Base-by-base conservation (phyloP, 1,139 yeast species). In the Pichia sp. region DNA sequence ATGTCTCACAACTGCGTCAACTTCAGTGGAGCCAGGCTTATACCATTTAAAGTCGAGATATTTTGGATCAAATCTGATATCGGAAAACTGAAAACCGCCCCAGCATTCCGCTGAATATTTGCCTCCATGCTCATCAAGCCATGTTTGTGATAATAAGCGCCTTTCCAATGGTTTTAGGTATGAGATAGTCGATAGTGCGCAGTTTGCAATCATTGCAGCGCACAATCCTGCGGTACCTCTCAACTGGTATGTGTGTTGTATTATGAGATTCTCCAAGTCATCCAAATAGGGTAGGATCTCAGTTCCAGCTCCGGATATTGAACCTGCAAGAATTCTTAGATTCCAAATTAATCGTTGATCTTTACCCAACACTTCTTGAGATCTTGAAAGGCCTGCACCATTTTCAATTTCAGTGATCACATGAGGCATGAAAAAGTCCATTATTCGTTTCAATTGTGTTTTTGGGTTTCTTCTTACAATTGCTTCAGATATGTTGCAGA, bases 321-420 rank as follows among this genome's bases (percentile, higher is more conserved):
- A 76, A 68, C 90, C 92, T 65, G 85, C 84, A 50, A 92, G 71
- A 2, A 90, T 80, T 2, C 84, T 78, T 49, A 90, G 69, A 65
- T 86, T 81, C 84, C 97, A 84, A 44, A 83, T 82, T 15, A 93
- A 72, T 11, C 85, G 81, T 49, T 87, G 85, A 68, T 93, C 99
- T 51, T 92, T 77, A 13, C 90, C 90, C 29, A 84, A 76, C 36
- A 87, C 76, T 4, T 80, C 76, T 0, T 87, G 85, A 13, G 71
- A 66, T 65, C 97, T 79, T 0, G 85, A 74, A 1, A 81, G 73
- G 1, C 97, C 98, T 0, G 98, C 97, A 8, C 85, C 88, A 61
- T 92, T 88, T n/a, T 75, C 75, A 26, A 93, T 76, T 65, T 93
- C 97, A 32, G 80, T 82, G 51, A 75, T 75, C 40, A 92, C 84